Conservation (phyloP, 805 yeast genomes). For the Lipomyces kockii region DNA sequence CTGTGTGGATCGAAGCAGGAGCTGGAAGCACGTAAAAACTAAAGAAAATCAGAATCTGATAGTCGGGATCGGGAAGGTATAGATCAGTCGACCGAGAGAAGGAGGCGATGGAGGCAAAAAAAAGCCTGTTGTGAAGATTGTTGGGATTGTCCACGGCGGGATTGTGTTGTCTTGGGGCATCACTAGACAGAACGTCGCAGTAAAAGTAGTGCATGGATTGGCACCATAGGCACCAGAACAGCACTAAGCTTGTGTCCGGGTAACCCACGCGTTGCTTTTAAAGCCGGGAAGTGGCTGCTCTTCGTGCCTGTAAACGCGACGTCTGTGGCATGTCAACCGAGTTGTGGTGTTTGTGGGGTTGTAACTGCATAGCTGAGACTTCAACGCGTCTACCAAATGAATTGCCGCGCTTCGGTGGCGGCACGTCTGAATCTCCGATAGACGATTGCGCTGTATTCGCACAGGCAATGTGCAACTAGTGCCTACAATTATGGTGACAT, state of each 20-base stretch:
- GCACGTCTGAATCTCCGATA: neutral
- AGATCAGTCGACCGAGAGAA: neutral
- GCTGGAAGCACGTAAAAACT: neutral
- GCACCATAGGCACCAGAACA: neutral
- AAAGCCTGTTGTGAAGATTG: slow-evolving; percentile 6
- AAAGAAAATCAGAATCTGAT: neutral
- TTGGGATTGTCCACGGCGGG: neutral
- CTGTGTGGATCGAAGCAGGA: neutral
- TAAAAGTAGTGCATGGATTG: neutral
- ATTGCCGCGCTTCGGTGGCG: neutral
- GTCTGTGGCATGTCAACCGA: neutral
- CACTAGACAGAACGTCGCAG: neutral
- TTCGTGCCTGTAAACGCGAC: neutral
- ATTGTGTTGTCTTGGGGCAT: neutral
- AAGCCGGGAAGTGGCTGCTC: neutral
- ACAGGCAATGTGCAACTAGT: neutral
- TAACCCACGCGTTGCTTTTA: neutral
- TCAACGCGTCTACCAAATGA: neutral
- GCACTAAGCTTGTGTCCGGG: neutral
- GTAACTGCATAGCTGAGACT: neutral
- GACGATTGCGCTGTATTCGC: neutral
- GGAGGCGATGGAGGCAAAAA: slow-evolving; percentile 18
- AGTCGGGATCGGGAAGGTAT: slow-evolving; percentile 9
- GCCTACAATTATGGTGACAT: neutral
- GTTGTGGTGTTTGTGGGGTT: neutral